These are phyloP conservation scores for Puccinia novopanici DNA, from an alignment of 1,284 basidiomycete genomes.

Conservation along the genomic window DNA sequence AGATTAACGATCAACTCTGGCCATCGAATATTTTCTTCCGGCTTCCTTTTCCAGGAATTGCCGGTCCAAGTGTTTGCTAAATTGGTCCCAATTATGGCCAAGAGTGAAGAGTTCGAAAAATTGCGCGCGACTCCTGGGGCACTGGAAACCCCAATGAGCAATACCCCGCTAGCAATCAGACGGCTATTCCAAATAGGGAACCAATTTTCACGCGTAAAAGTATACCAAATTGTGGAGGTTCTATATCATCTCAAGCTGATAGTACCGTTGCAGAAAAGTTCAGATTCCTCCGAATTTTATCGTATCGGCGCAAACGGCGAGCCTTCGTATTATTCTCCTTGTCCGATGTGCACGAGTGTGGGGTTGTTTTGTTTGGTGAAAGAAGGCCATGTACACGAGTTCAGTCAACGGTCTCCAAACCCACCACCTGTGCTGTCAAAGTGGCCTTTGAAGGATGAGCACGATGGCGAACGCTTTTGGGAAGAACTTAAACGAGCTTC, in stretches of 20 bases:
- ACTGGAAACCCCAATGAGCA: conserved; percentile 63
- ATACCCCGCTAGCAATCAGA: conserved; percentile 64
- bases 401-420: conserved; percentile 30
- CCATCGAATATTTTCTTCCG: conserved; percentile 64
- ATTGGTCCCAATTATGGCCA: conserved; percentile 65
- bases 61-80: conserved; percentile 67
- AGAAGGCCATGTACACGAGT: conserved; percentile 19
- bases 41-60: conserved; percentile 67
- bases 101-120: conserved; percentile 64
- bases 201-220: conserved; percentile 65
- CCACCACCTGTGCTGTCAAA: conserved; percentile 32
- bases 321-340: conserved; percentile 42
- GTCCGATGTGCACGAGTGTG: conserved; percentile 24
- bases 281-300: conserved; percentile 37
- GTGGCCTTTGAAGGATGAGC: conserved; percentile 39
- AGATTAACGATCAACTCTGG: conserved; percentile 65
- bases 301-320: conserved; percentile 30
- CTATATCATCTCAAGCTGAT: conserved; percentile 66
- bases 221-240: conserved; percentile 67
- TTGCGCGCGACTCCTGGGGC: conserved; percentile 64
- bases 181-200: conserved; percentile 65
- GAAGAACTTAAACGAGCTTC: conserved; percentile 45
- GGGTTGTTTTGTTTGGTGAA: conserved; percentile 40
- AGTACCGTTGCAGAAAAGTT: conserved; percentile 62
- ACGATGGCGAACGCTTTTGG: conserved; percentile 41